Evolutionary conservation across 345 rosid species (phyloP), one percentile per base, ranked within the genome.

Genomic region (Noccaea bulbosa): DNA sequence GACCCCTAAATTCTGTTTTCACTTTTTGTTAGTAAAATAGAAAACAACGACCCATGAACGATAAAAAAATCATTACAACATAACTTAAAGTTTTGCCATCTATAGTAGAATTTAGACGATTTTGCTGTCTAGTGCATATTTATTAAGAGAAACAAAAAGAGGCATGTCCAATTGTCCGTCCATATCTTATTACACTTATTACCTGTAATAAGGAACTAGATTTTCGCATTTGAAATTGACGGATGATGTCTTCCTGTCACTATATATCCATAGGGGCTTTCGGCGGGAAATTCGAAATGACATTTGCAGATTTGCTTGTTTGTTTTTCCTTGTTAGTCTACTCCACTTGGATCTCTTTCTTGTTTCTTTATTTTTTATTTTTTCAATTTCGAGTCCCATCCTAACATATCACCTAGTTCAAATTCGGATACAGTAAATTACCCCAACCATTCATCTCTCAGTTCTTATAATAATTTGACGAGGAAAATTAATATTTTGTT

Each of bases 281-380:
- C 65, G 71, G 79, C 79, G 75, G 79, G 79, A 76, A 76, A 62
- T 76, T 69, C 75, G 75, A 76, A 76, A 47, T 69, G 74, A 76
- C 79, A 69, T 55, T 63, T 47, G 46, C 14, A 70, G 70, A 69
- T 63, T 47, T 69, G 17, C 35, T 55, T 63, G 60, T 62, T 69
- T 14, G 27, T 24, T 62, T 35, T 30, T 56, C 11, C 1, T 17
- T 5, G 8, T n/a, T 43, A 32, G 72, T 57, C 45, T 38, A 74
- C 15, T 44, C 56, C 50, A 52, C 27, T 58, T 20, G 22, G 22
- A 20, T 20, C 22, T 20, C 22, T 20, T 20, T 20, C 22, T 20
- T 67, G 40, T 47, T 20, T 44, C 6, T 59, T 3, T 30, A 0
- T 47, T 0, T 6, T 3, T 15, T n/a, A 30, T 6, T 8, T 4